These are phyloP conservation scores for Phialocephala sp. DNA, from an alignment of 2,329 filamentous ascomycete species.

Conservation along the genomic window DNA sequence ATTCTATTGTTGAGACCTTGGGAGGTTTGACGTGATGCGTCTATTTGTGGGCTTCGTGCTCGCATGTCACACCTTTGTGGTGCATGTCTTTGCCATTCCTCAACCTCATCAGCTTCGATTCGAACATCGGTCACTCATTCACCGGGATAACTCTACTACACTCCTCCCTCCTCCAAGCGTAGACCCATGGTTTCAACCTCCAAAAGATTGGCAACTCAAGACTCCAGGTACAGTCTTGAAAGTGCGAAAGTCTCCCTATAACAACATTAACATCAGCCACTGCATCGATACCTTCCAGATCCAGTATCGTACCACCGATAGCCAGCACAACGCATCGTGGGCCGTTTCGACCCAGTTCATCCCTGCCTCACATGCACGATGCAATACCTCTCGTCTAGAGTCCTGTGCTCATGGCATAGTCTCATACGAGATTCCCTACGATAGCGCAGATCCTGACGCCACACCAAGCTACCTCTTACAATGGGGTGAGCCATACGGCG, in stretches of 20 bases:
- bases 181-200: conserved; percentile 11
- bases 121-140: not conserved
- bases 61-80: not conserved
- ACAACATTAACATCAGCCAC: not conserved
- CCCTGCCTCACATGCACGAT: conserved; percentile 9
- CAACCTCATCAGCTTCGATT: not conserved
- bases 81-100: not conserved
- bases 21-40: not conserved
- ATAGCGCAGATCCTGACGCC: conserved; percentile 12
- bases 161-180: conserved; percentile 4
- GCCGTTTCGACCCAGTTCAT: conserved; percentile 19
- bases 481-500: conserved; percentile 14
- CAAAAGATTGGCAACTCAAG: not conserved
- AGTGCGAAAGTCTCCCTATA: conserved; percentile 3
- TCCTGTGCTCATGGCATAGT: conserved; percentile 10
- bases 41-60: not conserved
- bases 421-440: conserved; percentile 21
- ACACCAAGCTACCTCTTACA: conserved; percentile 19
- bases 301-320: conserved; percentile 15
- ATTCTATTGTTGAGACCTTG: not conserved
- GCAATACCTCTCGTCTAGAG: not conserved
- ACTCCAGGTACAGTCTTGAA: conserved; percentile 13
- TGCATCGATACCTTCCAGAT: conserved; percentile 16
- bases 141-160: not conserved
- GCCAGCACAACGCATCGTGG: conserved; percentile 15